Evolutionary conservation across 768 basidiomycete genomes (phyloP).

Genomic region (Phaffia australis): DNA sequence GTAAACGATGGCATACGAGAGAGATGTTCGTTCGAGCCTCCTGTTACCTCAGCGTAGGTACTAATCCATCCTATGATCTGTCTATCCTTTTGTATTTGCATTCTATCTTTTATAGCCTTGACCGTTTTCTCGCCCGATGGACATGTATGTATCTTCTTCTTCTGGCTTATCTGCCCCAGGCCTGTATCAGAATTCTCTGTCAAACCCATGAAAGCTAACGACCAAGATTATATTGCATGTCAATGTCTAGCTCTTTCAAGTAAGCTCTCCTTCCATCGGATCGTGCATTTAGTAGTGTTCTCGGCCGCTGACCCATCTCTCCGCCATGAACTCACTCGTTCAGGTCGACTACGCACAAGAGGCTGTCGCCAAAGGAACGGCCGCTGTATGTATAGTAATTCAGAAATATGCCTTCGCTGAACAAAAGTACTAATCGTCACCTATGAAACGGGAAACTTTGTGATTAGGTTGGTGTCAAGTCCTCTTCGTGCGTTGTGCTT

Average conservation of each 20-base stretch:
- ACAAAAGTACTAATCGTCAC: not conserved
- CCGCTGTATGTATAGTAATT: conserved; percentile 55
- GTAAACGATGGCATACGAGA: not conserved
- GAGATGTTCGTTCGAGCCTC: not conserved
- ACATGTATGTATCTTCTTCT: conserved; percentile 49
- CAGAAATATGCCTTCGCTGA: not conserved
- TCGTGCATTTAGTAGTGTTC: conserved; percentile 12
- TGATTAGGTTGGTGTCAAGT: conserved; percentile 80
- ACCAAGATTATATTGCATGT: not conserved
- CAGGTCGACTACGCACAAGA: conserved; percentile 99
- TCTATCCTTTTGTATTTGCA: not conserved
- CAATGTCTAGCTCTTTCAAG: conserved; percentile 55
- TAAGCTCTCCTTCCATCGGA: conserved; percentile 36
- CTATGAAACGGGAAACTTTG: not conserved
- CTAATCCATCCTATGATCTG: conserved; percentile 5
- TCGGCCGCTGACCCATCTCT: conserved; percentile 13
- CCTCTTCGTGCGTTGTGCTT: conserved; percentile 85
- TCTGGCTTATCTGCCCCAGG: not conserved
- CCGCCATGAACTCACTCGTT: conserved; percentile 28
- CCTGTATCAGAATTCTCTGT: not conserved
- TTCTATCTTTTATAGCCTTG: conserved; percentile 50
- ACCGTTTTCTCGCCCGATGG: conserved; percentile 99
- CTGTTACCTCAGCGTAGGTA: not conserved
- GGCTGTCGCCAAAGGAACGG: conserved; percentile 92
- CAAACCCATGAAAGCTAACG: conserved; percentile 9